Conservation (phyloP, 306 rosid genomes). For the Dalbergia cochinchinensis region DNA sequence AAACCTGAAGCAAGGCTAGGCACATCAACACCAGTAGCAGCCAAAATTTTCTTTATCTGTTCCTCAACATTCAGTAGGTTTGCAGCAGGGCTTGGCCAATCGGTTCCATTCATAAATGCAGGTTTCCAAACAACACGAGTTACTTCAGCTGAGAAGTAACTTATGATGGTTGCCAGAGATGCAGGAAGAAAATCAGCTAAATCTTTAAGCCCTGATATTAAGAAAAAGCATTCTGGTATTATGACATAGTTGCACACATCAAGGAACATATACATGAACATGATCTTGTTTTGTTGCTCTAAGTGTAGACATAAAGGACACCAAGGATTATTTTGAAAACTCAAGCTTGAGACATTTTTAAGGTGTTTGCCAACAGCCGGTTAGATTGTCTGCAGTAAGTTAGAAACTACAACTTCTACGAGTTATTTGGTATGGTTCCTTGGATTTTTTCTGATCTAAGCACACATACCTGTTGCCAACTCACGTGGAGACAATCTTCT, state of each 20-base stretch:
- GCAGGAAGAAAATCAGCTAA: constrained; percentile 98
- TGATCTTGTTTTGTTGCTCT: constrained; percentile 30
- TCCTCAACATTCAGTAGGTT: constrained; percentile 88
- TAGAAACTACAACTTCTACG: constrained; percentile 19
- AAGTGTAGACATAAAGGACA: constrained; percentile 31
- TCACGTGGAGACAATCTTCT: constrained; percentile 96
- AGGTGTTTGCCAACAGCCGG: constrained; percentile 11
- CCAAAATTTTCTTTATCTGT: constrained; percentile 90
- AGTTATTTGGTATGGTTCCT: constrained; percentile 28
- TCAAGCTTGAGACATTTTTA: constrained; percentile 23
- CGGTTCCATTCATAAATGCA: constrained; percentile 96
- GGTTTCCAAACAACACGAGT: constrained; percentile 96
- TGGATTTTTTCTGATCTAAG: constrained; percentile 25
- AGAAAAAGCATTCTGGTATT: constrained; percentile 36
- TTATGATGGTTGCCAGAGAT: constrained; percentile 89
- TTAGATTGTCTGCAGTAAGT: constrained; percentile 24
- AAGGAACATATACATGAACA: constrained; percentile 35
- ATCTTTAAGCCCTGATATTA: constrained; percentile 89
- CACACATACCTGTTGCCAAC: constrained; percentile 83
- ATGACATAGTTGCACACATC: constrained; percentile 24
- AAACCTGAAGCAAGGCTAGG: constrained; percentile 96
- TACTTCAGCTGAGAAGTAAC: constrained; percentile 98
- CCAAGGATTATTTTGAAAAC: neutral
- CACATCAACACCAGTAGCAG: constrained; percentile 92
- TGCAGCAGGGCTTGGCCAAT: constrained; percentile 99